These are phyloP conservation scores for Gossypium davidsonii DNA, from an alignment of 441 rosid species.

Conservation along the genomic window DNA sequence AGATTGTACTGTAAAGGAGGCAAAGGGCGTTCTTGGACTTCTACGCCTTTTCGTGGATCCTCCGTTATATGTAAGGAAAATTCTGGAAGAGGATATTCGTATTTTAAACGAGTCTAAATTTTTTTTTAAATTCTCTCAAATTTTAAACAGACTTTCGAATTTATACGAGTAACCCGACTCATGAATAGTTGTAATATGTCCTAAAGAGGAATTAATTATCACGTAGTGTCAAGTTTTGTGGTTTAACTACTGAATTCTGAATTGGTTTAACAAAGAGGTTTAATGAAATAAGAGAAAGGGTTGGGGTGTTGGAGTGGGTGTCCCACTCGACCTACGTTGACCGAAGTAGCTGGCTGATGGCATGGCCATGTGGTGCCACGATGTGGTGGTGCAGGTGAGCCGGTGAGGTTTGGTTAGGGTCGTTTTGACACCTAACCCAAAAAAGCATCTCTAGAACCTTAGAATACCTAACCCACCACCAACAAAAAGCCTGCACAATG, in stretches of 20 bases:
- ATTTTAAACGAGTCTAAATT: too few relatives aligned
- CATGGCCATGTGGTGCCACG: neutral
- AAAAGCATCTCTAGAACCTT: neutral
- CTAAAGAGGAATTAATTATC: neutral
- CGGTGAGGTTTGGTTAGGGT: neutral
- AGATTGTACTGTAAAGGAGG: too few relatives aligned
- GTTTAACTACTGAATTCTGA: neutral
- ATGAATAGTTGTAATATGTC: too few relatives aligned
- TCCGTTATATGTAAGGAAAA: too few relatives aligned
- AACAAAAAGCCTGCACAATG: neutral
- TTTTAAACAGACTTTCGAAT: too few relatives aligned
- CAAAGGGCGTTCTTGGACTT: too few relatives aligned
- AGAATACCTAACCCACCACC: slow-evolving; percentile 11
- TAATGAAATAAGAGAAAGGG: too few relatives aligned
- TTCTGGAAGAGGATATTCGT: too few relatives aligned
- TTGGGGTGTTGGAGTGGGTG: slow-evolving; percentile 9
- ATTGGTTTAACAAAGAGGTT: too few relatives aligned
- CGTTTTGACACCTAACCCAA: slow-evolving; percentile 7
- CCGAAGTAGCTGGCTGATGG: neutral
- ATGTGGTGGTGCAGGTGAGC: neutral
- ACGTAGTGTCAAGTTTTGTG: neutral
- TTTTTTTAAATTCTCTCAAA: too few relatives aligned
- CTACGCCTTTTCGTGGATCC: too few relatives aligned
- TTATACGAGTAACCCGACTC: too few relatives aligned
- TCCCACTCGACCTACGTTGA: neutral